Conservation (phyloP, 345 rosid genomes). For the Linum lewisii region DNA sequence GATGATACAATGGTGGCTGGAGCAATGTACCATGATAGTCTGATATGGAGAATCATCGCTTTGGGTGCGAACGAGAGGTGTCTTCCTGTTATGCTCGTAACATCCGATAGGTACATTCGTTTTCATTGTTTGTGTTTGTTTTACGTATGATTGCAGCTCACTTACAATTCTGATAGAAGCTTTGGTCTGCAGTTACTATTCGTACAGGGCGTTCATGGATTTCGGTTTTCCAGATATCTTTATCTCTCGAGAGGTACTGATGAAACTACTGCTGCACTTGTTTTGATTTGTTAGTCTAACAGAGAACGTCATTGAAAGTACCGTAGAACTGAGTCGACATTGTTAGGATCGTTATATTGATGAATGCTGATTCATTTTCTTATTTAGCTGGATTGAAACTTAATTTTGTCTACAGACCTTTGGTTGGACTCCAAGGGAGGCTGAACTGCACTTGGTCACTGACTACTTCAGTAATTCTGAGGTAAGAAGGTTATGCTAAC, state of each 20-base stretch:
- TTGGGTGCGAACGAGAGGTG: slow-evolving; percentile 74
- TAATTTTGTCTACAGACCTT: slow-evolving; percentile 47
- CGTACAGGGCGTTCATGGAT: slow-evolving; percentile 69
- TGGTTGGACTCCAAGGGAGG: slow-evolving; percentile 94
- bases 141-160: background rate
- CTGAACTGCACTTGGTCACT: slow-evolving; percentile 82
- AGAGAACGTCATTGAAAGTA: background rate
- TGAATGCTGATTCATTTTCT: background rate
- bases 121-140: slow-evolving; percentile 4
- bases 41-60: slow-evolving; percentile 82
- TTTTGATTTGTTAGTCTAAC: background rate
- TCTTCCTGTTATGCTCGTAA: slow-evolving; percentile 68
- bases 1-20: slow-evolving; percentile 54
- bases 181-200: slow-evolving; percentile 62
- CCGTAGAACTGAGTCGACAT: background rate
- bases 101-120: slow-evolving; percentile 71
- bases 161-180: slow-evolving; percentile 15
- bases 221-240: slow-evolving; percentile 79
- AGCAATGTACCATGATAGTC: slow-evolving; percentile 80
- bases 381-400: slow-evolving; percentile 14
- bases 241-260: slow-evolving; percentile 89
- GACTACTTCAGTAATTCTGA: slow-evolving; percentile 83
- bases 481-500: slow-evolving; percentile 38
- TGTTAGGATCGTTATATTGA: no score
- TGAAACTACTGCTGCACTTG: slow-evolving; percentile 4